phyloP scores from a whole-genome alignment of 2,329 filamentous ascomycete species.

The Raffaelea albimanens region DNA sequence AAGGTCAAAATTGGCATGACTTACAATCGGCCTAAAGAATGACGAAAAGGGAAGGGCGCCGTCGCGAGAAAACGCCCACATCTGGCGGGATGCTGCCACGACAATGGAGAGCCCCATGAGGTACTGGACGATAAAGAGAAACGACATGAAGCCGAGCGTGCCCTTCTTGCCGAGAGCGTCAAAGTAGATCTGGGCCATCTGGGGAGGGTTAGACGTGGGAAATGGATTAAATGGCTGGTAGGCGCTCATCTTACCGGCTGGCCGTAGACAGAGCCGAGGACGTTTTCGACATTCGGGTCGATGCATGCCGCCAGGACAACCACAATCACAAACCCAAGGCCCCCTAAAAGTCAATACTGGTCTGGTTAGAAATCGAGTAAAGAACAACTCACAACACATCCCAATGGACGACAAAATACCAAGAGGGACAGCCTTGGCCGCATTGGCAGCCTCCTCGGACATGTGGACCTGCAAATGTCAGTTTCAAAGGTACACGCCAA shows the following conservation, averaged over 20 bases:
- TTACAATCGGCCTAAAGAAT: slow-evolving; percentile 43
- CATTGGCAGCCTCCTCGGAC: slow-evolving; percentile 52
- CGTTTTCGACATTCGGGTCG: slow-evolving; percentile 36
- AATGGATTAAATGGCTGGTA: too few species aligned
- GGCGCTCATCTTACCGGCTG: slow-evolving; percentile 41
- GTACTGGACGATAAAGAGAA: slow-evolving; percentile 52
- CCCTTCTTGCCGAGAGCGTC: slow-evolving; percentile 51
- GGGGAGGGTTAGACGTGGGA: too few species aligned
- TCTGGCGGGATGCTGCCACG: slow-evolving; percentile 49
- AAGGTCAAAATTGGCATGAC: slow-evolving; percentile 1
- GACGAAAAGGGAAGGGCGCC: slow-evolving; percentile 50
- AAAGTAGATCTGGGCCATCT: slow-evolving; percentile 43
- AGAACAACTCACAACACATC: slow-evolving; percentile 23
- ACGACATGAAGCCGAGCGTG: slow-evolving; percentile 46
- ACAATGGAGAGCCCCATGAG: slow-evolving; percentile 50
- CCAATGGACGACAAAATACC: slow-evolving; percentile 50
- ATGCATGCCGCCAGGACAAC: slow-evolving; percentile 51
- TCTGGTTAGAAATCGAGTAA: too few species aligned
- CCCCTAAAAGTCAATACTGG: slow-evolving; percentile 21
- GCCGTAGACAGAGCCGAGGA: slow-evolving; percentile 40
- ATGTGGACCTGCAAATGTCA: slow-evolving; percentile 19
- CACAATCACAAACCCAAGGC: slow-evolving; percentile 47
- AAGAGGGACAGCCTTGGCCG: slow-evolving; percentile 38
- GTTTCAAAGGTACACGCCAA: not conserved
- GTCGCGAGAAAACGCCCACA: slow-evolving; percentile 55